Evolutionary conservation across 257 asterid genomes (phyloP).

Genomic region (Scutellaria galericulata): DNA sequence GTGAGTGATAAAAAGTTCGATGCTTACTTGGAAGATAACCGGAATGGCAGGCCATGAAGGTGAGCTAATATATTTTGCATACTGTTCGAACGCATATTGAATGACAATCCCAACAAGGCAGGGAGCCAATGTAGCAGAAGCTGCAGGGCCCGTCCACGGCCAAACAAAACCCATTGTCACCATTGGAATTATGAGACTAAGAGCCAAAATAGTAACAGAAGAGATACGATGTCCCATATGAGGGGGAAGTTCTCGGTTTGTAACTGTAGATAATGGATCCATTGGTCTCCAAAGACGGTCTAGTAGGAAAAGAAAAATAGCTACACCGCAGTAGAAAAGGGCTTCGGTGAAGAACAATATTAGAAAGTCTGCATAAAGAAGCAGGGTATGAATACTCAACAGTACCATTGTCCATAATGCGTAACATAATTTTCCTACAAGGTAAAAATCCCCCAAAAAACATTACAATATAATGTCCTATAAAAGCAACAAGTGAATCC

Average conservation of each 20-base stretch:
- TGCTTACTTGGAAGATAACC: conserved; percentile 80
- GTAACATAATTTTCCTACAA: too few species aligned
- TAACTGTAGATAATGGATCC: conserved; percentile 47
- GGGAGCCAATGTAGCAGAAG: conserved; percentile 97
- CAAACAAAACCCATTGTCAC: conserved; percentile 98
- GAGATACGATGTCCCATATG: conserved; percentile 69
- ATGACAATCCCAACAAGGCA: conserved; percentile 90
- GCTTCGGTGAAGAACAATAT: conserved; percentile 98
- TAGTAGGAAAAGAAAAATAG: conserved; percentile 69
- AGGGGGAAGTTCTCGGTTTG: conserved; percentile 43
- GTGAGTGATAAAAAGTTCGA: not conserved
- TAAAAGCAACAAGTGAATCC: not conserved
- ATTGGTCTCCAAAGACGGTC: conserved; percentile 64
- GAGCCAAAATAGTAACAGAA: conserved; percentile 78
- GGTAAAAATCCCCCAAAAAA: not conserved
- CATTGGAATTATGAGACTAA: conserved; percentile 79
- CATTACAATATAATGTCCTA: not conserved
- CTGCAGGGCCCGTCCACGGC: conserved; percentile 99
- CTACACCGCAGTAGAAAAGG: conserved; percentile 90
- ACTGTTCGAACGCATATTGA: conserved; percentile 91
- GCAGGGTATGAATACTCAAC: not conserved
- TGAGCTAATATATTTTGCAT: conserved; percentile 67
- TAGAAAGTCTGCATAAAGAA: conserved; percentile 72
- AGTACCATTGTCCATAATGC: too few species aligned
- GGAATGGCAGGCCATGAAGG: conserved; percentile 95